Evolutionary conservation across 768 basidiomycete species (phyloP), one percentile per base, ranked within the genome.

Genomic region (Rhodocollybia butyracea): DNA sequence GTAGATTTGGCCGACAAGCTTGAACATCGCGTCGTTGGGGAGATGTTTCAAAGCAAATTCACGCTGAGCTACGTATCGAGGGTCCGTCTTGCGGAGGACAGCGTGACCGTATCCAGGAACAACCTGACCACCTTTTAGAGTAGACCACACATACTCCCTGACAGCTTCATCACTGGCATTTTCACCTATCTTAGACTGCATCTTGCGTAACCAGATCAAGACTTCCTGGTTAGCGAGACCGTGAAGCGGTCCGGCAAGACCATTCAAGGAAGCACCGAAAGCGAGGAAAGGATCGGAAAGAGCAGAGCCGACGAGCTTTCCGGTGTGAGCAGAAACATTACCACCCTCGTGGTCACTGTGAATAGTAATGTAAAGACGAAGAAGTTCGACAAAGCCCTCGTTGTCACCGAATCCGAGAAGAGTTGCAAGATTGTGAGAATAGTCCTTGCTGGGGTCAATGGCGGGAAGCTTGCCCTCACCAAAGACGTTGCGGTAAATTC

Each of bases 301-400:
- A 51, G 96, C 95, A 53, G 94, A 94, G 54, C 92, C 93, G 60
- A 95, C 94, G 21, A 94, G 80, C 72, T 95, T 92, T 56, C 91
- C 91, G 21, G 93, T 89, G 77, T 95, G 93, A 2, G 93, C 94
- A 50, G 96, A 98, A 59, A 98, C 96, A 63, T 98, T 98, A 42
- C 96, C 96, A 69, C 96, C 96, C 73, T 98, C 96, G 74, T 98
- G 96, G 68, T 98, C 96, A 68, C 89, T 94, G 82, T 98, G 96
- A 66, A 98, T 95, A 62, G 94, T 96, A 73, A 98, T 85, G 79
- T 98, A 98, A 46, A 98, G 83, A 59, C 96, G 83, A 73, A 98
- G 83, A 54, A 98, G 83, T 75, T 98, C 96, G 55, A 97, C 91
- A 60, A 98, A 97, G 24, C 81, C 86, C 45, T 79, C 74, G 63